Conservation (phyloP, 2,329 filamentous ascomycete genomes). For the Amphichorda felina region DNA sequence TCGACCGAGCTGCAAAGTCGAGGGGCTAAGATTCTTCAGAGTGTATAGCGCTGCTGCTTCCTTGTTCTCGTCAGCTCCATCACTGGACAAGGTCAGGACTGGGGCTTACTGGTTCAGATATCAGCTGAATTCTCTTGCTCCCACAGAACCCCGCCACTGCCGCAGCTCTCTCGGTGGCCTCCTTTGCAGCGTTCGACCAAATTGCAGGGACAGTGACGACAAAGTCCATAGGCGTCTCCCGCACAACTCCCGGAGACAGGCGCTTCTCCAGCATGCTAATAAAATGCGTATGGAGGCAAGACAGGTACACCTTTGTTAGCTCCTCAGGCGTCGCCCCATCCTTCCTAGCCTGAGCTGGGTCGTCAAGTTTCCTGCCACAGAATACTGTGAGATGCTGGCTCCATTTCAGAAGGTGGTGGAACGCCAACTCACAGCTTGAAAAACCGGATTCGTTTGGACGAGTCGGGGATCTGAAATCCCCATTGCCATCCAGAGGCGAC, state of each 20-base stretch:
- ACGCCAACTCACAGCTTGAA: slow-evolving; percentile 34
- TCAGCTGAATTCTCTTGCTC: slow-evolving; percentile 28
- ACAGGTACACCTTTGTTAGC: slow-evolving; percentile 29
- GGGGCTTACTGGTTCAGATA: slow-evolving; percentile 32
- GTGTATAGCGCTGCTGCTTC: slow-evolving; percentile 40
- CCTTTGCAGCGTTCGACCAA: slow-evolving; percentile 43
- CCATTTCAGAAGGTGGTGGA: no score
- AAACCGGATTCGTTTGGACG: slow-evolving; percentile 24
- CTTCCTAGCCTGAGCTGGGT: slow-evolving; percentile 13
- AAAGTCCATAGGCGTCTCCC: slow-evolving; percentile 35
- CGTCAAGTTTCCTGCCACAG: slow-evolving; percentile 20
- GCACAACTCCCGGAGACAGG: slow-evolving; percentile 27
- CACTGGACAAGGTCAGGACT: neutral
- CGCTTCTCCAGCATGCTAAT: slow-evolving; percentile 28
- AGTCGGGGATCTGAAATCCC: slow-evolving; percentile 34
- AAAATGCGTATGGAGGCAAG: slow-evolving; percentile 34
- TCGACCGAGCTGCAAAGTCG: slow-evolving; percentile 28
- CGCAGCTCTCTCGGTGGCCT: slow-evolving; percentile 30
- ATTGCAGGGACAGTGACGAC: slow-evolving; percentile 47
- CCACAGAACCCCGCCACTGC: slow-evolving; percentile 26
- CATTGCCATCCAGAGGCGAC: slow-evolving; percentile 29
- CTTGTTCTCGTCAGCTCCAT: slow-evolving; percentile 11
- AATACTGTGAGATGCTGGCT: neutral
- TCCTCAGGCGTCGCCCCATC: slow-evolving; percentile 22
- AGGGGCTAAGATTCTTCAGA: slow-evolving; percentile 27